Base-by-base conservation (phyloP, 208 protist genomes). In the Angomonas ambiguus region DNA sequence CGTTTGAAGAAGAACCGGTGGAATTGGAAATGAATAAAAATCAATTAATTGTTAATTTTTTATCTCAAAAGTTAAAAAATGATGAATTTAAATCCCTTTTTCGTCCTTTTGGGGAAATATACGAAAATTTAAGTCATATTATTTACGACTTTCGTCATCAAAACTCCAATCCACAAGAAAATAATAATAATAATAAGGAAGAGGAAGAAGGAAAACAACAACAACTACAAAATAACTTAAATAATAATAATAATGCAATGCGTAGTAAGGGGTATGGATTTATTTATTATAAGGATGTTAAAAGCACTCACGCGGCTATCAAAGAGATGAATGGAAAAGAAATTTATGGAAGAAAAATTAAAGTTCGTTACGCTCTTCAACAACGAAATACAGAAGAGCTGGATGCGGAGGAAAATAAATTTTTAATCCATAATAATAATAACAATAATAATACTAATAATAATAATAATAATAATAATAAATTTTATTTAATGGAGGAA, bases 221-320 rank as follows among this genome's bases (percentile, higher is more conserved):
- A 2, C 61, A 55, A 34, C 38, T 11, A 45, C 1, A 51, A 48
- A 56, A 56, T 56, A 56, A 56, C 25, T 18, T 30, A 56, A 56
- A 56, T 56, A 56, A 56, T 56, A 56, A 56, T 56, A 56, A 56
- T 56, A 56, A 27, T 56, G n/a, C n/a, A 16, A 4, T 65, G 62
- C 79, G 85, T 32, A 76, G 82, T 66, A 92, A 92, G 51, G 82
- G 85, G 2, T 92, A 88, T 62, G 85, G 85, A n/a, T 92, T 92
- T 58, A 76, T 92, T 18, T 92, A 92, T 63, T 92, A 82, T 77
- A 76, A 79, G 20, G 60, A 82, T 65, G 79, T 79, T 22, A 57
- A 38, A 0, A 84, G 78, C 58, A 80, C 83, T 1, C 72, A 75
- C 32, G 51, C 24, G 0, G 83, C 83, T 18, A 85, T 86, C 25